phyloP scores from a whole-genome alignment of 2,329 filamentous ascomycete genomes.

The Hypoxylon rubiginosum region DNA sequence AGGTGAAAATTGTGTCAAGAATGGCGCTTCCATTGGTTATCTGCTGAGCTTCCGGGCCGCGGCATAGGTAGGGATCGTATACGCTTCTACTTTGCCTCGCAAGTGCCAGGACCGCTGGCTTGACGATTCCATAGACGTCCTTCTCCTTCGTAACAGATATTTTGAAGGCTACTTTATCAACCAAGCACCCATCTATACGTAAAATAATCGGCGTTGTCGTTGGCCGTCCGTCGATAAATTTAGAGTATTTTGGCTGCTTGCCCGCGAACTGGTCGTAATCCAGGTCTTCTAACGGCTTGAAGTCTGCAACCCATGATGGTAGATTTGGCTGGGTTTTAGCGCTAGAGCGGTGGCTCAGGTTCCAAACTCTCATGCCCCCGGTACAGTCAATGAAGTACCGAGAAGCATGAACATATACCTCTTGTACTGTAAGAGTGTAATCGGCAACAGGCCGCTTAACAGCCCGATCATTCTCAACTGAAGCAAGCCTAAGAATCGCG shows the following conservation, averaged over 20 bases:
- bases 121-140: background rate
- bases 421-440: conserved; percentile 2
- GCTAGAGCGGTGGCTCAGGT: background rate
- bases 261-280: background rate
- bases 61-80: background rate
- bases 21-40: background rate
- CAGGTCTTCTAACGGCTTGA: background rate
- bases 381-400: conserved; percentile 4
- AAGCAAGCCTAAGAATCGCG: background rate
- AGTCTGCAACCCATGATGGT: conserved; percentile 1
- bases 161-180: conserved; percentile 4
- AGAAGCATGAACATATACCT: conserved; percentile 3
- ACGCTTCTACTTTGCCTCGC: background rate
- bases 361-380: background rate
- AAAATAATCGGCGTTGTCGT: background rate
- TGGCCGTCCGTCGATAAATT: background rate
- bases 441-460: background rate
- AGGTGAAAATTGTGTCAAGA: background rate
- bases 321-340: background rate
- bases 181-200: background rate
- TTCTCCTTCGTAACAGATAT: background rate
- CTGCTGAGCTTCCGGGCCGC: background rate
- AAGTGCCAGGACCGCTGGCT: background rate
- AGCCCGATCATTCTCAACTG: background rate
- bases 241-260: background rate